These are phyloP conservation scores for Capsicum pubescens DNA, from an alignment of 257 asterid species.

Conservation along the genomic window DNA sequence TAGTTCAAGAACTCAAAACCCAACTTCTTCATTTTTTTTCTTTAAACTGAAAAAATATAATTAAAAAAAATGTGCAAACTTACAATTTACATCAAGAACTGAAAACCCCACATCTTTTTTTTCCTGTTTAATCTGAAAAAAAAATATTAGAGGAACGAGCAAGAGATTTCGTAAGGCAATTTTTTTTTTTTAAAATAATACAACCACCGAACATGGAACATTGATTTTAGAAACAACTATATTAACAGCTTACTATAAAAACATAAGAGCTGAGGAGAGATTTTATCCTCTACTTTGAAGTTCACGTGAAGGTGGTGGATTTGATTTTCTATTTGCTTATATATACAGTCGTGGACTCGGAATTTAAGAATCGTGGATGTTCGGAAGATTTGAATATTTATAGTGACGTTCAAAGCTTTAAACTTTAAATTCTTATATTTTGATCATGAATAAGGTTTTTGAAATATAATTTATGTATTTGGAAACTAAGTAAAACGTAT, in stretches of 20 bases:
- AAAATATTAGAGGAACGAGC: neutral
- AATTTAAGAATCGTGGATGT: too few relatives aligned
- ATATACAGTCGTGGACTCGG: too few relatives aligned
- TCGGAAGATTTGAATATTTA: too few relatives aligned
- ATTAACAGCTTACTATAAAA: neutral
- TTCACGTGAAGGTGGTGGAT: neutral
- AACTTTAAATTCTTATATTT: too few relatives aligned
- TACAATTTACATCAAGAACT: neutral
- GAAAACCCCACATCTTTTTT: neutral
- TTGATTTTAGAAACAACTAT: neutral
- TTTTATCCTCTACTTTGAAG: slow-evolving; percentile 15
- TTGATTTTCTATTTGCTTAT: neutral
- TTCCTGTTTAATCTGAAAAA: slow-evolving; percentile 8
- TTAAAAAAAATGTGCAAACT: too few relatives aligned
- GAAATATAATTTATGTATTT: too few relatives aligned
- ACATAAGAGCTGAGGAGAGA: slow-evolving; percentile 1
- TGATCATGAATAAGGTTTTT: too few relatives aligned
- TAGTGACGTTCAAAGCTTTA: too few relatives aligned
- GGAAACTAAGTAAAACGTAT: too few relatives aligned
- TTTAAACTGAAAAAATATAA: too few relatives aligned
- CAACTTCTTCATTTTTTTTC: neutral
- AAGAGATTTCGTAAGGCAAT: neutral
- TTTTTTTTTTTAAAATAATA: neutral
- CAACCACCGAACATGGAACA: neutral
- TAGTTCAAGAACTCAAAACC: neutral